Base-by-base conservation (phyloP, 2,329 filamentous ascomycete genomes). In the Leptographium flavum region DNA sequence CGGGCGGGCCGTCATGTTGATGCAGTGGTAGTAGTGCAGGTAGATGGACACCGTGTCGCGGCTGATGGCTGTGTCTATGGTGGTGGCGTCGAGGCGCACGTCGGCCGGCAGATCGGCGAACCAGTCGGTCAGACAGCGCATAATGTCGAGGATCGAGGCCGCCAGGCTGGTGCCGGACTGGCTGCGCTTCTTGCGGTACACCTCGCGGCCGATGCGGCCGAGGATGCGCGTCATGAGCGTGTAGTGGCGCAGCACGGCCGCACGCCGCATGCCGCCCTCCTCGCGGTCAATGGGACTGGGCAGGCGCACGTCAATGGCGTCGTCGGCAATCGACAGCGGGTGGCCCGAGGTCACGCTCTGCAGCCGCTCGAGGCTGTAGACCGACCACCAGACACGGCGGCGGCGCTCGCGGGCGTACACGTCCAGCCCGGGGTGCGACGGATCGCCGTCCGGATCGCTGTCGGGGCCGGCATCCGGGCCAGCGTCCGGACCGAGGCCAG, bases 21-120 rank as follows among this genome's bases (percentile, higher is more conserved):
- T 41, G 38, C 43, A 45, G 28, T 45, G 43, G 31, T 45, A 45
- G 32, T 45, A 45, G 43, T 45, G 43, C 37, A 45, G 38, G 23
- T 45, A 45, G 21, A 45, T 45, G 4, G 27, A 35, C 15, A 45
- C 43, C 2, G 31, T 22, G 15, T 45, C 43, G 28, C 43, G 43
- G 7, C 22, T 2, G 22, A 40, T 36, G 33, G 9, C 4, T 6
- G 2, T 27, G 37, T 45, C 42, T 23, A 40, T 32, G n/a, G 15
- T 2, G 11, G 13, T 9, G 3, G 37, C 2, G 7, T 45, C 31
- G 10, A 45, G 37, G 9, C 22, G 43, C 8, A 45, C 9, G 2
- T 39, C 36, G 27, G 43, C 14, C 19, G 43, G 43, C 22, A 45
- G 38, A 5, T 40, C 15, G 6, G 15, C n/a, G 7, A 45, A 36